These are phyloP conservation scores for Pistacia atlantica DNA, from an alignment of 345 rosid genomes.

Conservation along the genomic window DNA sequence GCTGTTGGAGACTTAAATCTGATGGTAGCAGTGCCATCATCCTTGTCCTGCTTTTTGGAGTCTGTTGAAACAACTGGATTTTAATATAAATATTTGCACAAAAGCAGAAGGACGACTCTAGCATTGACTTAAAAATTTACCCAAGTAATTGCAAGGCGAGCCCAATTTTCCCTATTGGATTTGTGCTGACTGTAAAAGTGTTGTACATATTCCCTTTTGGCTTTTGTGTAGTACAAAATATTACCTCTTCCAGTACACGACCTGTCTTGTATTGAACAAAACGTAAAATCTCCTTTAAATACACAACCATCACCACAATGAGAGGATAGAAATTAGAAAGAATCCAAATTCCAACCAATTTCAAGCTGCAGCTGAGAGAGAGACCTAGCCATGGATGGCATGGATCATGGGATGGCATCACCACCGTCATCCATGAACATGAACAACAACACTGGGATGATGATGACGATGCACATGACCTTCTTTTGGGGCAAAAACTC, in stretches of 20 bases:
- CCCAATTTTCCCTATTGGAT: too few species aligned
- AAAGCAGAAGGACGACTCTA: too few species aligned
- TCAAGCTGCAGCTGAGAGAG: neutral
- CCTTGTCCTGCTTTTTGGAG: too few species aligned
- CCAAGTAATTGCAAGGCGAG: too few species aligned
- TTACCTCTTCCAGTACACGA: neutral
- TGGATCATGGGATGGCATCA: conserved; percentile 19
- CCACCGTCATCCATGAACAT: conserved; percentile 13
- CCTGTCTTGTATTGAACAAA: neutral
- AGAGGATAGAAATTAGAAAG: neutral
- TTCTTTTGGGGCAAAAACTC: conserved; percentile 74
- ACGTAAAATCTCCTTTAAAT: too few species aligned
- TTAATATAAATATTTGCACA: too few species aligned
- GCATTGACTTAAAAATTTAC: too few species aligned
- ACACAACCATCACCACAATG: neutral
- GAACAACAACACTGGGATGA: neutral
- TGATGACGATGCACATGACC: conserved; percentile 66
- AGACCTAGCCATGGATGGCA: neutral
- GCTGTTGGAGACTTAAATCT: too few species aligned
- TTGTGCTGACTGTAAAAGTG: too few species aligned
- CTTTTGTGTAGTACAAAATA: conserved; percentile 2
- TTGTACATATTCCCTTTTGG: neutral
- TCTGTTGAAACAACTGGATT: too few species aligned
- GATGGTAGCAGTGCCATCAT: too few species aligned
- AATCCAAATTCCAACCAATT: neutral